Conservation (phyloP, 345 rosid genomes). For the Hypericum perforatum region DNA sequence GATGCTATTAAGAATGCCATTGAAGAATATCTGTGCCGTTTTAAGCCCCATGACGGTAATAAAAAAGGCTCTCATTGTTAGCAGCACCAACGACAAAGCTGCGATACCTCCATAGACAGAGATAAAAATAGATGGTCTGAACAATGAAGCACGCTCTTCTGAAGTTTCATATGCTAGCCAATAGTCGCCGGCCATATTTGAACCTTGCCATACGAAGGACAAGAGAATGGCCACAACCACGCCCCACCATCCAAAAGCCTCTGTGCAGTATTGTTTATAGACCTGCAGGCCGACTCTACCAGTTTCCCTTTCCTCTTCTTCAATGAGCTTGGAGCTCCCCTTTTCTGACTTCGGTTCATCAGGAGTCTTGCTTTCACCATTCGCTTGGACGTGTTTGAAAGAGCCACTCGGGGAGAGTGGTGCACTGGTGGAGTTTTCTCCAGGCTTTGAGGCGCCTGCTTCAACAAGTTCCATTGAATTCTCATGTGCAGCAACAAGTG, state of each 20-base stretch:
- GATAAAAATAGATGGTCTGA: conserved; percentile 51
- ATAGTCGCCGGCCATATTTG: conserved; percentile 80
- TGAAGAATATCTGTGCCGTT: conserved; percentile 70
- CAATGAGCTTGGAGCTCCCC: conserved; percentile 61
- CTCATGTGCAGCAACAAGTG: conserved; percentile 79
- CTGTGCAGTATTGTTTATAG: conserved; percentile 68
- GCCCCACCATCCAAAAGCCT: conserved; percentile 96
- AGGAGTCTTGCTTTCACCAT: conserved; percentile 37
- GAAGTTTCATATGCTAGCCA: conserved; percentile 92
- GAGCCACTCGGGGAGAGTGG: conserved; percentile 24
- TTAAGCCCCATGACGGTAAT: conserved; percentile 61
- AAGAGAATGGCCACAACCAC: conserved; percentile 37
- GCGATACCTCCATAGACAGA: conserved; percentile 52
- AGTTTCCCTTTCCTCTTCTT: conserved; percentile 81
- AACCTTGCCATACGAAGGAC: conserved; percentile 66
- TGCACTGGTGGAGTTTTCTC: conserved; percentile 30
- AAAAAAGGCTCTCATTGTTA: conserved; percentile 40
- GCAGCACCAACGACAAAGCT: conserved; percentile 39
- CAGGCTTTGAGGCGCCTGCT: conserved; percentile 22
- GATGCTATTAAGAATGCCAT: conserved; percentile 66
- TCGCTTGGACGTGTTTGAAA: conserved; percentile 31
- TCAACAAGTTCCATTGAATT: conserved; percentile 82
- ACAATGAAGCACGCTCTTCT: conserved; percentile 33
- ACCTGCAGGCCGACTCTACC: conserved; percentile 66
- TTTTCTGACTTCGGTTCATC: conserved; percentile 32